A percentile compares a stretch with the other conserved stretches of the same genome.
These are phyloP conservation scores for Chenopodium suecicum DNA, from an alignment of 148 eudicot genomes.

Conservation along the genomic window DNA sequence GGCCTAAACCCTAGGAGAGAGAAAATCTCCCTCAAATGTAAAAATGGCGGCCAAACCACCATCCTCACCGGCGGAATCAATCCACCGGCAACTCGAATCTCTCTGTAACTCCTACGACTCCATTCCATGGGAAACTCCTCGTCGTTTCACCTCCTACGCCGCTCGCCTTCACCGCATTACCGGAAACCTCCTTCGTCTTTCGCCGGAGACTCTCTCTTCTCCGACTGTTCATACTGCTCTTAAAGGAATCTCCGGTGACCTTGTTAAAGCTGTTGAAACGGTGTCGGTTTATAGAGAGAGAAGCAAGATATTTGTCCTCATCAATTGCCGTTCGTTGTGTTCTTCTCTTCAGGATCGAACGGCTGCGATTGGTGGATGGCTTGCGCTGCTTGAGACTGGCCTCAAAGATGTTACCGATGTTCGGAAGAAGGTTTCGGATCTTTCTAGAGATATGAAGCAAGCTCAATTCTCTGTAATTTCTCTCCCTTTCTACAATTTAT, in stretches of 20 bases:
- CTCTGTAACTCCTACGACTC: slow-evolving; percentile 32
- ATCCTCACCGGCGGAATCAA: slow-evolving; percentile 30
- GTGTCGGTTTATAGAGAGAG: slow-evolving; percentile 40
- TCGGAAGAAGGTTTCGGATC: slow-evolving; percentile 52
- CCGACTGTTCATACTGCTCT: slow-evolving; percentile 49
- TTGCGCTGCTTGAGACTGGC: slow-evolving; percentile 52
- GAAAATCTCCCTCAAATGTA: neutral
- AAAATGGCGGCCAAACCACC: slow-evolving; percentile 34
- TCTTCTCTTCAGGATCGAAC: slow-evolving; percentile 44
- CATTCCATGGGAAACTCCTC: slow-evolving; percentile 48
- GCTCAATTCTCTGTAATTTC: slow-evolving; percentile 46
- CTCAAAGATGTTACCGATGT: slow-evolving; percentile 38
- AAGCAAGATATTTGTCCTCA: slow-evolving; percentile 56
- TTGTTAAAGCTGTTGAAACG: slow-evolving; percentile 39
- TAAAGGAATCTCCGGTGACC: slow-evolving; percentile 49
- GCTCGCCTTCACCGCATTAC: slow-evolving; percentile 43
- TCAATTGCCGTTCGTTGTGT: slow-evolving; percentile 46
- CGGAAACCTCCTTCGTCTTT: slow-evolving; percentile 28
- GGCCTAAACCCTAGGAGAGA: slow-evolving; percentile 1
- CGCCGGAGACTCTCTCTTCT: slow-evolving; percentile 35
- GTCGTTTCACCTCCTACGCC: slow-evolving; percentile 46
- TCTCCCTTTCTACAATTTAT: neutral
- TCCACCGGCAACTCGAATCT: slow-evolving; percentile 27
- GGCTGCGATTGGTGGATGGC: slow-evolving; percentile 62
- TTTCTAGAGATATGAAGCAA: slow-evolving; percentile 61